Base-by-base conservation (phyloP, 106 monocot species). In the Phalaenopsis equestris region DNA sequence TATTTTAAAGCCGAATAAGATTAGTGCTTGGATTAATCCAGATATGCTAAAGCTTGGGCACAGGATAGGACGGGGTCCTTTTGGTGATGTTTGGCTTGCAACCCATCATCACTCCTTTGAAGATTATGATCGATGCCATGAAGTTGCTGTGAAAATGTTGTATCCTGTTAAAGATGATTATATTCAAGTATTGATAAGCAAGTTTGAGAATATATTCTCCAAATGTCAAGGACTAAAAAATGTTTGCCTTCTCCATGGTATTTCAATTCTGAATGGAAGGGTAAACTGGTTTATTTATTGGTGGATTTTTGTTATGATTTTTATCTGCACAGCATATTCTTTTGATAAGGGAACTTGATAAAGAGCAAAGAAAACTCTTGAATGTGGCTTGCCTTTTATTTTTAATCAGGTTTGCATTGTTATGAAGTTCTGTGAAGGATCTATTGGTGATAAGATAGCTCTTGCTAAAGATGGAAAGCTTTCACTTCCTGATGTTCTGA, bases 41-140 rank as follows among this genome's bases (percentile, higher is more conserved):
- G 75, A 72, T 67, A 67, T 81, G 67, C 80, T 97, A 61, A 94
- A 87, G 52, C 85, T 94, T 45, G 84, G 79, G 67, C 97, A 97
- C 78, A 90, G 97, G 19, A 94, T 97, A 82, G 97, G 97, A 17
- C 81, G 97, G 48, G 97, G 97, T n/a, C 87, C 90, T 61, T 97
- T 97, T 86, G 97, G 97, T 81, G 97, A 97, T 94, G 90, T 94
- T 67, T 96, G 96, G 93, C 82, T 96, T 77, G 91, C 91, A 70
- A 92, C 93, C 76, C 91, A 83, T 79, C 92, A 94, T 75, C 81
- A 83, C 15, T 81, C 82, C 9, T 89, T 84, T 30, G 80, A 90
- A 75, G 92, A 91, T 80, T 87, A 93, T 87, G 90, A 88, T 72
- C 90, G 86, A 11, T 89, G 84, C 80, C 92, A 94, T 86, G 96